phyloP scores from a whole-genome alignment of 306 rosid species.

The Senna siamea region DNA sequence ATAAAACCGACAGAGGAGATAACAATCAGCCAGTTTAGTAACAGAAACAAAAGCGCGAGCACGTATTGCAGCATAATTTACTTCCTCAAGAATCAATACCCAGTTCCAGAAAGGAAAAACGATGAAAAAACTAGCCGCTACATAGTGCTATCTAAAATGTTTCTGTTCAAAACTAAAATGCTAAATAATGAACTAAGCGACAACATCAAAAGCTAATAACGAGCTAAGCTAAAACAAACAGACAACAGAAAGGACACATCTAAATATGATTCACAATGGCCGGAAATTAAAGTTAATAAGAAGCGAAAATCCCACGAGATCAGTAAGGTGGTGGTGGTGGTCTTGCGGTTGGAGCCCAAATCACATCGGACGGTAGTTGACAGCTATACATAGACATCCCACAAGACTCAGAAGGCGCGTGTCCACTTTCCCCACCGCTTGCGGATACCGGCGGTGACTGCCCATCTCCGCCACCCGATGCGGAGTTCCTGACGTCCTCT shows the following conservation, averaged over 20 bases:
- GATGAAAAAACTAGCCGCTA: too few relatives aligned
- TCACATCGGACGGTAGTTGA: constrained; percentile 71
- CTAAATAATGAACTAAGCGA: too few relatives aligned
- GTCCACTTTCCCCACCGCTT: constrained; percentile 63
- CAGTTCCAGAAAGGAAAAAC: too few relatives aligned
- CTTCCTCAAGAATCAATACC: neutral
- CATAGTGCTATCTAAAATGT: too few relatives aligned
- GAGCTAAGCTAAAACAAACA: too few relatives aligned
- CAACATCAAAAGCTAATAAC: too few relatives aligned
- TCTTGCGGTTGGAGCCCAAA: constrained; percentile 88
- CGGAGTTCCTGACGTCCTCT: constrained; percentile 53
- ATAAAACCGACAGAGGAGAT: too few relatives aligned
- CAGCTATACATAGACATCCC: constrained; percentile 78
- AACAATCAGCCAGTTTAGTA: too few relatives aligned
- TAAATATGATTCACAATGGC: constrained; percentile 29
- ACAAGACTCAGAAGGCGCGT: constrained; percentile 61
- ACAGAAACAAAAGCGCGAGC: neutral
- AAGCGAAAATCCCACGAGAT: neutral
- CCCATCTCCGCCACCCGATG: constrained; percentile 53
- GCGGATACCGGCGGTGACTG: constrained; percentile 52
- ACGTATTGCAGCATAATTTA: neutral
- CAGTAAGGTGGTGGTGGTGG: constrained; percentile 70
- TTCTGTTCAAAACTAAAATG: too few relatives aligned
- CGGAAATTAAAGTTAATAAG: neutral
- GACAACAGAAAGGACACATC: neutral